These are phyloP conservation scores for Filosporella fistucella DNA, from an alignment of 495 filamentous ascomycete genomes.

Conservation along the genomic window DNA sequence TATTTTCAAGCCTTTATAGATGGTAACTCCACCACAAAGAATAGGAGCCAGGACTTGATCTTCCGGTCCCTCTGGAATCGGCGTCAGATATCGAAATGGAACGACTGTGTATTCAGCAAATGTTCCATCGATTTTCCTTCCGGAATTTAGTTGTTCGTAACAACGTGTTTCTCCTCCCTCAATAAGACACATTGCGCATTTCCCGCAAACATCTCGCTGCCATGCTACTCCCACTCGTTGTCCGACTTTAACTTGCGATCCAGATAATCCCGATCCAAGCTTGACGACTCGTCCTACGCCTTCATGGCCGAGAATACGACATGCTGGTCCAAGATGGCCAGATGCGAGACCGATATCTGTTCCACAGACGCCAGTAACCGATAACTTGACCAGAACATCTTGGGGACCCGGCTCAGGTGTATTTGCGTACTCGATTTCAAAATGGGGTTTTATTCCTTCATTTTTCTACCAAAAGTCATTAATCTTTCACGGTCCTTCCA, in stretches of 20 bases:
- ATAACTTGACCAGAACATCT: constrained; percentile 62
- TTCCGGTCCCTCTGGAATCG: constrained; percentile 53
- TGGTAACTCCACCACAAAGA: constrained; percentile 56
- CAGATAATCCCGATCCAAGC: constrained; percentile 46
- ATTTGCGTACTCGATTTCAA: constrained; percentile 52
- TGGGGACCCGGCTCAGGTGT: constrained; percentile 57
- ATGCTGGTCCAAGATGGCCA: constrained; percentile 54
- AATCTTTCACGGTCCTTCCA: no score
- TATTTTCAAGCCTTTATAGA: constrained; percentile 53
- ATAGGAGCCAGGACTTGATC: constrained; percentile 57
- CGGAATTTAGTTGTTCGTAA: constrained; percentile 44
- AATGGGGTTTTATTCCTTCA: constrained; percentile 3
- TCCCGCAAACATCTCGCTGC: constrained; percentile 28
- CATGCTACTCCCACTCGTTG: constrained; percentile 58
- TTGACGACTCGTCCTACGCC: constrained; percentile 55
- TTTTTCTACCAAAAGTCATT: not conserved
- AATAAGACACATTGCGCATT: constrained; percentile 38
- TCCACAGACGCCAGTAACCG: constrained; percentile 60
- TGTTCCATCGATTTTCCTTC: constrained; percentile 51
- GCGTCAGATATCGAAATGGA: constrained; percentile 58
- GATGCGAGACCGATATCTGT: constrained; percentile 61
- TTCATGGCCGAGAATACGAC: constrained; percentile 63
- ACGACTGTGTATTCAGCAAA: constrained; percentile 65
- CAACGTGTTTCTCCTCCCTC: constrained; percentile 48
- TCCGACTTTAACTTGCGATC: constrained; percentile 51